Percentiles rank a stretch among this genome's conserved stretches.
Evolutionary conservation across 2,329 filamentous ascomycete species (phyloP).

Genomic region (Curvularia lunata): DNA sequence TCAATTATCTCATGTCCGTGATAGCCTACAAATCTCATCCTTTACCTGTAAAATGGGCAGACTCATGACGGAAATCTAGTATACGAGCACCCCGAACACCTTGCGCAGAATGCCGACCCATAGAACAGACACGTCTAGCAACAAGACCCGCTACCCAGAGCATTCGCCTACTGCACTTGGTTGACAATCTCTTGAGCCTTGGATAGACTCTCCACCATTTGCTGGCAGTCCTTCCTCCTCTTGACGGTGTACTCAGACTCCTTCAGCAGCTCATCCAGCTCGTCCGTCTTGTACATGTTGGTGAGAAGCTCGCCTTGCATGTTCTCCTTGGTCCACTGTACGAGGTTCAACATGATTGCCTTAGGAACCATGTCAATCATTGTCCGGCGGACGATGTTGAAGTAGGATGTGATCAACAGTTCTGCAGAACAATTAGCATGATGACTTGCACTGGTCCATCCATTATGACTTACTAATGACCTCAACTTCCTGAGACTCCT

Average conservation of each 20-base stretch:
- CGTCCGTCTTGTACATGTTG: constrained; percentile 93
- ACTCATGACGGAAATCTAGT: constrained; percentile 25
- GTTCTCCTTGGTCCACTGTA: constrained; percentile 95
- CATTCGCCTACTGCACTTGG: constrained; percentile 58
- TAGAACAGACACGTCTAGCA: constrained; percentile 20
- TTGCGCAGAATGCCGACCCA: constrained; percentile 28
- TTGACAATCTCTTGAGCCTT: constrained; percentile 96
- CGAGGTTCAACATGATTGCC: constrained; percentile 96
- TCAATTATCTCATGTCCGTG: background rate
- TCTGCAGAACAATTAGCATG: constrained; percentile 60
- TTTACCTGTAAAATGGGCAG: constrained; percentile 19
- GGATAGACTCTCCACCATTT: constrained; percentile 94
- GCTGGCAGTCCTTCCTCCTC: constrained; percentile 95
- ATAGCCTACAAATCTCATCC: constrained; percentile 14
- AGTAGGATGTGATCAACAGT: constrained; percentile 94
- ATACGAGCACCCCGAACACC: constrained; percentile 26
- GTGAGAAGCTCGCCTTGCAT: constrained; percentile 98
- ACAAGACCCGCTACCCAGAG: constrained; percentile 8
- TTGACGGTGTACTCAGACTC: constrained; percentile 97
- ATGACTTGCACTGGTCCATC: background rate
- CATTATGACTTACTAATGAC: constrained; percentile 79
- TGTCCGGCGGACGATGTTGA: constrained; percentile 95
- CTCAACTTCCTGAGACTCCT: constrained; percentile 94
- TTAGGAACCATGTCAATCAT: constrained; percentile 99
- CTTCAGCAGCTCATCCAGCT: constrained; percentile 92